Percentiles rank a stretch among this genome's conserved stretches.
Evolutionary conservation across 2,329 filamentous ascomycete species (phyloP).

Genomic region (Fusarium dlaminii): DNA sequence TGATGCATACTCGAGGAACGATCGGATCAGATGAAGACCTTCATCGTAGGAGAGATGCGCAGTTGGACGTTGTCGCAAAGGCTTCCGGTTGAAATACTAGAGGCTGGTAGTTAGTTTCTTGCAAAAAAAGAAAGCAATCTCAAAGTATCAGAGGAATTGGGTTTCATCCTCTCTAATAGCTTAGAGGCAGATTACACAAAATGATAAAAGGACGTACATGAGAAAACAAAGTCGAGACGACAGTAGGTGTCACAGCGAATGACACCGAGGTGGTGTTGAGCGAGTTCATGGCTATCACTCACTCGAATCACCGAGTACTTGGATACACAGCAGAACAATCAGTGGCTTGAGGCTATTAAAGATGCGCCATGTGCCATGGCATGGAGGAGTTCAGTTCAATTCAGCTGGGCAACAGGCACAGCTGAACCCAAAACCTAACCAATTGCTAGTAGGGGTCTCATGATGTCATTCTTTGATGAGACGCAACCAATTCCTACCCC

Average conservation of each 20-base stretch:
- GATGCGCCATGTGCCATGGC: constrained; percentile 21
- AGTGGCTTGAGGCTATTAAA: constrained; percentile 2
- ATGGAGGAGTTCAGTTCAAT: constrained; percentile 5
- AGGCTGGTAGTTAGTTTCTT: constrained; percentile 10
- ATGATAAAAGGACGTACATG: constrained; percentile 69
- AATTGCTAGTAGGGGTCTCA: constrained; percentile 29
- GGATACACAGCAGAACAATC: constrained; percentile 2
- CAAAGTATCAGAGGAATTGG: not conserved
- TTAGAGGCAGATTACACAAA: constrained; percentile 3
- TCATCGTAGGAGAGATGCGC: constrained; percentile 95
- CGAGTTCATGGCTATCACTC: constrained; percentile 52
- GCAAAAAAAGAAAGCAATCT: not conserved
- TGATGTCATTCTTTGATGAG: constrained; percentile 40
- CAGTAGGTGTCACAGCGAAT: constrained; percentile 85
- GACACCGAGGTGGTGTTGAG: constrained; percentile 85
- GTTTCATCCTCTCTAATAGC: not conserved
- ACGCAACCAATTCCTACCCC: constrained; percentile 25
- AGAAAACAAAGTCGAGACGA: constrained; percentile 84
- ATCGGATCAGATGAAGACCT: constrained; percentile 85
- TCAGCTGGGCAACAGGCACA: not conserved
- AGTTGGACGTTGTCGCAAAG: constrained; percentile 80
- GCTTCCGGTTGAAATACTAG: constrained; percentile 84
- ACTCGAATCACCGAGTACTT: not conserved
- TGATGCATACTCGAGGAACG: constrained; percentile 85
- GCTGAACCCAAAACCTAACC: constrained; percentile 27